Conservation (phyloP, 768 basidiomycete genomes). For the Suillus weaverae region DNA sequence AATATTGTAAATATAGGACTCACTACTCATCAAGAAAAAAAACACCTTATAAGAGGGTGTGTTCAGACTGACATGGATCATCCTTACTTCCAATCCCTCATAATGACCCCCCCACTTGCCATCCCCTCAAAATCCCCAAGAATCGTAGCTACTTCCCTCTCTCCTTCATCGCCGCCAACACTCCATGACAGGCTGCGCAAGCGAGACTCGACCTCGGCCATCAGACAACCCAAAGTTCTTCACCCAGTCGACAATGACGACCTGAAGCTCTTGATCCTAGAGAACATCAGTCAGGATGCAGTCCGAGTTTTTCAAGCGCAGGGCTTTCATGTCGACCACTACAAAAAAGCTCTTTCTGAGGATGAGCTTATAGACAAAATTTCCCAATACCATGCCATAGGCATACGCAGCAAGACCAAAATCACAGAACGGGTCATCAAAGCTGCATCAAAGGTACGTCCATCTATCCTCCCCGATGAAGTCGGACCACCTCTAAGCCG, state of each 20-base stretch:
- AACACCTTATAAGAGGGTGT: conserved; percentile 15
- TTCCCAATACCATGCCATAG: conserved; percentile 86
- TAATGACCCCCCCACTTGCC: conserved; percentile 50
- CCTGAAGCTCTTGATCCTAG: conserved; percentile 81
- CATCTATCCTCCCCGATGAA: neutral
- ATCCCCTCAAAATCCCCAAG: conserved; percentile 35
- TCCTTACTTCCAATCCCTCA: conserved; percentile 16
- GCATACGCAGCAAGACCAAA: conserved; percentile 97
- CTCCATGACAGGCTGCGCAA: conserved; percentile 49
- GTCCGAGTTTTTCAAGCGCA: conserved; percentile 75
- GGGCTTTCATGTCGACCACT: conserved; percentile 92
- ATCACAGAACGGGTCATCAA: conserved; percentile 89
- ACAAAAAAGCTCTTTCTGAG: conserved; percentile 83
- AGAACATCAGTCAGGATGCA: conserved; percentile 94
- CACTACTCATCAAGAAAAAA: neutral
- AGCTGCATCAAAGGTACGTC: conserved; percentile 76
- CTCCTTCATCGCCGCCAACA: conserved; percentile 44
- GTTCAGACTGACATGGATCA: conserved; percentile 13
- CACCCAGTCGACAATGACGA: conserved; percentile 83
- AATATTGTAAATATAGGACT: neutral
- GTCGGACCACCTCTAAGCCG: conserved; percentile 3
- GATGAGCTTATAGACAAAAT: conserved; percentile 88
- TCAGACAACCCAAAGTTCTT: conserved; percentile 66
- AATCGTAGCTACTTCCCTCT: conserved; percentile 51
- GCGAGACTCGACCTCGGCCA: conserved; percentile 31